Evolutionary conservation across 768 basidiomycete genomes (phyloP).

Genomic region (Suillus luteus): DNA sequence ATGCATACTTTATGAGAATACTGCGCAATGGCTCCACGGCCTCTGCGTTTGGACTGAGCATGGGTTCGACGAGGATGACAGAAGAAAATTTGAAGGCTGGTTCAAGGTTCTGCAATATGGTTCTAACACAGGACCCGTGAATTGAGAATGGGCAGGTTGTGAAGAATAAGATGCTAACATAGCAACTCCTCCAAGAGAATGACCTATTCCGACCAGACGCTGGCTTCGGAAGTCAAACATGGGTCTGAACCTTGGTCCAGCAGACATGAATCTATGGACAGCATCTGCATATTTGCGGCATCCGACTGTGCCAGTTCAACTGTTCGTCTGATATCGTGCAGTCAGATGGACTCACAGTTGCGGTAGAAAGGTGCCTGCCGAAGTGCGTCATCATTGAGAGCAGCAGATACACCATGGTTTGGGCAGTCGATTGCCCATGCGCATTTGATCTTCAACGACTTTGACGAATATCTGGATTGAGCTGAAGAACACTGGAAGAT

Average conservation of each 20-base stretch:
- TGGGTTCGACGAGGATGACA: conserved; percentile 63
- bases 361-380: conserved; percentile 44
- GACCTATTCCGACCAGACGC: conserved; percentile 64
- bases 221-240: conserved; percentile 49
- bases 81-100: conserved; percentile 49
- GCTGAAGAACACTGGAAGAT: conserved; percentile 40
- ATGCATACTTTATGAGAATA: conserved; percentile 47
- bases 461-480: not conserved
- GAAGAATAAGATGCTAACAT: conserved; percentile 44
- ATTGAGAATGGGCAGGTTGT: not conserved
- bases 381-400: conserved; percentile 52
- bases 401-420: conserved; percentile 66
- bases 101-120: conserved; percentile 51
- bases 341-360: conserved; percentile 41
- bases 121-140: conserved; percentile 36
- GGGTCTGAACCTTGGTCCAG: conserved; percentile 40
- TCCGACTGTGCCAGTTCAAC: conserved; percentile 44
- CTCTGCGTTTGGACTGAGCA: conserved; percentile 55
- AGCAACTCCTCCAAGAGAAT: conserved; percentile 67
- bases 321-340: not conserved
- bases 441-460: conserved; percentile 27
- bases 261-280: conserved; percentile 55
- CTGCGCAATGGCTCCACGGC: conserved; percentile 43
- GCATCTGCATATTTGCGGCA: conserved; percentile 66
- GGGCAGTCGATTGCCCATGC: conserved; percentile 75